These are phyloP conservation scores for Coemansia sp. DNA, from an alignment of 192 early-diverging fungal genomes.

Conservation along the genomic window DNA sequence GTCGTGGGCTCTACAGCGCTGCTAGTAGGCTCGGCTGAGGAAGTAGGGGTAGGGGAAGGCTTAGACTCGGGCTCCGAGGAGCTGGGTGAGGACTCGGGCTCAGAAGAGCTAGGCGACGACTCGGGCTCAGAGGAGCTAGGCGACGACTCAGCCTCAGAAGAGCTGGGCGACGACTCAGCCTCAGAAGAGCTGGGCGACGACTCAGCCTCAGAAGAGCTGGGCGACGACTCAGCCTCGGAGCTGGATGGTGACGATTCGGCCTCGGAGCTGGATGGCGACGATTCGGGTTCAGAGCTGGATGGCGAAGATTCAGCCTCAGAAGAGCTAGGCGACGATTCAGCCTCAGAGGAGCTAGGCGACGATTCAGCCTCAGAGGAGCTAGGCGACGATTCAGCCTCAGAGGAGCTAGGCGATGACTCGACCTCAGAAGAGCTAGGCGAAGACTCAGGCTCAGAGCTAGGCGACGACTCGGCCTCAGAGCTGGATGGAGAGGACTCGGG, in stretches of 20 bases:
- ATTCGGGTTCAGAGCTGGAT: neutral
- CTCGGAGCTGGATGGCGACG: neutral
- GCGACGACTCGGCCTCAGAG: neutral
- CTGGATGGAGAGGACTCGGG: neutral
- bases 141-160: neutral
- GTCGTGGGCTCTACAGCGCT: constrained; percentile 1
- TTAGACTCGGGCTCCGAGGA: neutral
- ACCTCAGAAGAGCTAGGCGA: neutral
- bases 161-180: neutral
- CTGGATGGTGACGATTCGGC: neutral
- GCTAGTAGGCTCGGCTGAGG: neutral
- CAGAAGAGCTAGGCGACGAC: neutral
- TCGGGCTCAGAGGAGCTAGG: neutral
- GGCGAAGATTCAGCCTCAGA: neutral
- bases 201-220: neutral
- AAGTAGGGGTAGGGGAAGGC: neutral
- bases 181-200: neutral
- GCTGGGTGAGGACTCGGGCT: neutral
- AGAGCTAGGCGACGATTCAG: neutral
- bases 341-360: neutral
- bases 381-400: neutral
- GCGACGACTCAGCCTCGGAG: neutral
- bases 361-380: neutral
- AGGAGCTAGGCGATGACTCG: neutral
- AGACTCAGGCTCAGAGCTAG: neutral